These are phyloP conservation scores for Pogostemon cablin DNA, from an alignment of 257 asterid species.

Conservation along the genomic window DNA sequence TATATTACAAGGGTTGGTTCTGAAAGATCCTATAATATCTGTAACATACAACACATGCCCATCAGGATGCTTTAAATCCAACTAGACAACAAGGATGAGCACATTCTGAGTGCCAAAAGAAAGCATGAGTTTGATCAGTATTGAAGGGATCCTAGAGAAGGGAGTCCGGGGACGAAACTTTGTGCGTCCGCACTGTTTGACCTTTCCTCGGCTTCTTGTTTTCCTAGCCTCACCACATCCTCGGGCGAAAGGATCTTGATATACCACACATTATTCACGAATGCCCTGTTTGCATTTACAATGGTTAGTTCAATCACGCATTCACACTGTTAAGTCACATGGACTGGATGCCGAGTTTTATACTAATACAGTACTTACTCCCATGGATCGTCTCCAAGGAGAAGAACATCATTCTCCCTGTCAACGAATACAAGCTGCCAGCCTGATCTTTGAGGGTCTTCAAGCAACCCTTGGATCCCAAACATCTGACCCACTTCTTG, in stretches of 20 bases:
- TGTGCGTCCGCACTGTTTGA: slow-evolving; percentile 55
- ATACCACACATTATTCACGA: slow-evolving; percentile 89
- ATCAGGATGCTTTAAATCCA: slow-evolving; percentile 2
- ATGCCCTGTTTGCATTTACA: slow-evolving; percentile 55
- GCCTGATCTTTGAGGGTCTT: slow-evolving; percentile 99
- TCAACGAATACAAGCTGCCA: slow-evolving; percentile 99
- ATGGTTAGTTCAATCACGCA: slow-evolving; percentile 21
- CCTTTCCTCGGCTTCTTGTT: slow-evolving; percentile 68
- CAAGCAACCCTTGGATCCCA: slow-evolving; percentile 92
- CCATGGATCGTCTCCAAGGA: slow-evolving; percentile 99
- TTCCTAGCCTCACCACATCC: slow-evolving; percentile 81
- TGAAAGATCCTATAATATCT: not conserved
- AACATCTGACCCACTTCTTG: slow-evolving; percentile 89
- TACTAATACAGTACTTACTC: slow-evolving; percentile 56
- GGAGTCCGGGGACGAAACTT: slow-evolving; percentile 56
- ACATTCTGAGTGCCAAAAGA: slow-evolving; percentile 8
- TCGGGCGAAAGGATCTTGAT: slow-evolving; percentile 95
- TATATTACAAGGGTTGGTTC: slow-evolving; percentile 1
- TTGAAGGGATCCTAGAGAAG: slow-evolving; percentile 71
- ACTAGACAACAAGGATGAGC: not conserved
- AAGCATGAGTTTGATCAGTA: slow-evolving; percentile 43
- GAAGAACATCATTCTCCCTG: slow-evolving; percentile 97
- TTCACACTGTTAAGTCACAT: too few species aligned
- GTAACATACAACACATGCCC: slow-evolving; percentile 1
- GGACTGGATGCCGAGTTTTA: too few species aligned